Evolutionary conservation across 176 grass and related monocot species (phyloP), one percentile per base, ranked within the genome.

Genomic region (Rhynchospora breviuscula): DNA sequence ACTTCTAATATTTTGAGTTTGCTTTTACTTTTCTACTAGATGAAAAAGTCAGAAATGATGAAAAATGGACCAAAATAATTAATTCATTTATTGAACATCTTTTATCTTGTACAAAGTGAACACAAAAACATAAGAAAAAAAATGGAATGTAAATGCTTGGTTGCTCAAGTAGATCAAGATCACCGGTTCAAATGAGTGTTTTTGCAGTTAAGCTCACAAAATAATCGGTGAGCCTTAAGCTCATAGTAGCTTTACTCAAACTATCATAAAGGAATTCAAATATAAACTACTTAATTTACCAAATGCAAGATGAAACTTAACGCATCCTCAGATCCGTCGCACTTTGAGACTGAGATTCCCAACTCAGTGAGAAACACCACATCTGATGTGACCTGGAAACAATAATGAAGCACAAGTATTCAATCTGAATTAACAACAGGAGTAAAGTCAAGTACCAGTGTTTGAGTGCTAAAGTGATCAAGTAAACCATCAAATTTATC

Each of bases 321-420:
- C 11, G 49, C 81, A 69, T 90, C 90, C 10, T 82, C 87, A 8
- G 87, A 84, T 56, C 52, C 89, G 74, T 26, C 43, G 51, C 89
- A 91, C 51, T 78, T 62, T 7, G 81, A 57, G 59, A 67, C 85
- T 26, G 65, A 86, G 21, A 88, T 83, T 15, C 90, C 89, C 72
- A 86, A 88, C 75, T 98, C 95, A 15, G 90, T 87, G 47, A 98
- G 92, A 81, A 98, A 88, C 22, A 84, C 83, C 85, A 98, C 89
- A 91, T 98, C 95, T 60, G 90, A 93, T 44, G 70, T 91, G 47
- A 94, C 89, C 95, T 94, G 90, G 76, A 80, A 69, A 75, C 44
- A 80, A 18, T 26, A 67, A 8, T 6, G 19, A 54, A 78, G 6
- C 35, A 54, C 35, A 10, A 57, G 40, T 40, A 61, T 19, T 83